A percentile compares a stretch with the other conserved stretches of the same genome.
These are phyloP conservation scores for Eustoma russellianum DNA, from an alignment of 257 asterid genomes.

Conservation along the genomic window DNA sequence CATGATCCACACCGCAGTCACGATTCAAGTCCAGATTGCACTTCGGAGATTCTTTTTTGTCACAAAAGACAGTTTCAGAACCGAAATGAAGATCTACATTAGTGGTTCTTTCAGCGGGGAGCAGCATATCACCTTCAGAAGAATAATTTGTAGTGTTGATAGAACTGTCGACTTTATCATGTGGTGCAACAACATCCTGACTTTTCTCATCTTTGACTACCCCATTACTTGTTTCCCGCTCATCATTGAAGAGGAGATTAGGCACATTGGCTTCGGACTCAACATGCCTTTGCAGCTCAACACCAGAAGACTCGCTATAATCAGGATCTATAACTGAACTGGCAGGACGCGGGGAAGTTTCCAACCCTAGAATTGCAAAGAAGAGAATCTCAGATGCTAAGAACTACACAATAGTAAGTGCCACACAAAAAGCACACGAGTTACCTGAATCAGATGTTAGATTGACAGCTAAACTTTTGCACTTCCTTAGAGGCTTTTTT, in stretches of 20 bases:
- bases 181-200: not conserved
- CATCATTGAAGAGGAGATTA: constrained; percentile 8
- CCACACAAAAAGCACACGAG: not conserved
- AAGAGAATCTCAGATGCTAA: constrained; percentile 7
- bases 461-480: constrained; percentile 10
- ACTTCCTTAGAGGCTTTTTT: constrained; percentile 47
- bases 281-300: constrained; percentile 2
- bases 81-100: not conserved
- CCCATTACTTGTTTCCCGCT: constrained; percentile 5
- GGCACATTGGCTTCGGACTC: constrained; percentile 16
- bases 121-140: constrained; percentile 5
- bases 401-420: not conserved
- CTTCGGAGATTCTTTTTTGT: not conserved
- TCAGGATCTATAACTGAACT: constrained; percentile 2
- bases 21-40: not conserved
- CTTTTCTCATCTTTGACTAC: not conserved
- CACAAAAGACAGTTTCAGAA: not conserved
- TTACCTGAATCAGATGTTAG: constrained; percentile 22
- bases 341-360: constrained; percentile 15
- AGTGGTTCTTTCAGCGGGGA: not conserved
- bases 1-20: not conserved
- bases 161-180: constrained; percentile 5
- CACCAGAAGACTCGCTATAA: constrained; percentile 10
- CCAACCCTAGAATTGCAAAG: constrained; percentile 14
- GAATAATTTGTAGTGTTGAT: not conserved